Conservation (phyloP, 2,329 filamentous ascomycete genomes). For the Mariannaea elegans region DNA sequence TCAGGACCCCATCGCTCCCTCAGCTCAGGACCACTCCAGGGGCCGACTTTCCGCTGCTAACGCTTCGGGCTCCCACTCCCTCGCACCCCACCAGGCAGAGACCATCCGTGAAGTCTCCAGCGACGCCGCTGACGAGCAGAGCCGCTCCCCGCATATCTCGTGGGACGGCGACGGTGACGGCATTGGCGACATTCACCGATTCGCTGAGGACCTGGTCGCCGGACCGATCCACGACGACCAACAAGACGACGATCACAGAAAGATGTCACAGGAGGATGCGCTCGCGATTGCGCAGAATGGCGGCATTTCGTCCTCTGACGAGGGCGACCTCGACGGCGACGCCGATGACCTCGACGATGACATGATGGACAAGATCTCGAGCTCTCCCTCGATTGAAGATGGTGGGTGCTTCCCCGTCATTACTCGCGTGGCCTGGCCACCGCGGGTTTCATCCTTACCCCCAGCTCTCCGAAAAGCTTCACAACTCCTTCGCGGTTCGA, state of each 20-base stretch:
- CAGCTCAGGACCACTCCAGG: slow-evolving; percentile 79
- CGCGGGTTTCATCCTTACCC: slow-evolving; percentile 54
- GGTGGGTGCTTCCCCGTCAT: slow-evolving; percentile 75
- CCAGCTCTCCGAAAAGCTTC: slow-evolving; percentile 45
- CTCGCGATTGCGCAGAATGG: slow-evolving; percentile 71
- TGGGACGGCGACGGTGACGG: slow-evolving; percentile 53
- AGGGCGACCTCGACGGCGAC: slow-evolving; percentile 72
- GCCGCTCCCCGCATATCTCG: slow-evolving; percentile 69
- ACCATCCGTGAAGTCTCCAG: slow-evolving; percentile 82
- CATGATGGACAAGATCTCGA: slow-evolving; percentile 98
- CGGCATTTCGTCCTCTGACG: slow-evolving; percentile 61
- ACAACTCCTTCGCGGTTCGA: slow-evolving; percentile 32
- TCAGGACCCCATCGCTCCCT: slow-evolving; percentile 83
- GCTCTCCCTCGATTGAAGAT: slow-evolving; percentile 98
- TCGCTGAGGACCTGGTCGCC: slow-evolving; percentile 55
- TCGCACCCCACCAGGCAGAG: slow-evolving; percentile 85
- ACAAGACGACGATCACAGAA: slow-evolving; percentile 33
- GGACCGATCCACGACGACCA: slow-evolving; percentile 46
- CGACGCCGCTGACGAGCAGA: slow-evolving; percentile 78
- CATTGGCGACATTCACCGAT: slow-evolving; percentile 53
- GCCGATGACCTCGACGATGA: slow-evolving; percentile 87
- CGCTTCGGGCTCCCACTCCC: slow-evolving; percentile 56
- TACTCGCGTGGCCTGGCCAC: slow-evolving; percentile 52
- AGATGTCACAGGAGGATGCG: slow-evolving; percentile 62
- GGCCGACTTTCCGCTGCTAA: slow-evolving; percentile 39